Conservation (phyloP, 139 green algal genomes). For the Tetraselmis chui region DNA sequence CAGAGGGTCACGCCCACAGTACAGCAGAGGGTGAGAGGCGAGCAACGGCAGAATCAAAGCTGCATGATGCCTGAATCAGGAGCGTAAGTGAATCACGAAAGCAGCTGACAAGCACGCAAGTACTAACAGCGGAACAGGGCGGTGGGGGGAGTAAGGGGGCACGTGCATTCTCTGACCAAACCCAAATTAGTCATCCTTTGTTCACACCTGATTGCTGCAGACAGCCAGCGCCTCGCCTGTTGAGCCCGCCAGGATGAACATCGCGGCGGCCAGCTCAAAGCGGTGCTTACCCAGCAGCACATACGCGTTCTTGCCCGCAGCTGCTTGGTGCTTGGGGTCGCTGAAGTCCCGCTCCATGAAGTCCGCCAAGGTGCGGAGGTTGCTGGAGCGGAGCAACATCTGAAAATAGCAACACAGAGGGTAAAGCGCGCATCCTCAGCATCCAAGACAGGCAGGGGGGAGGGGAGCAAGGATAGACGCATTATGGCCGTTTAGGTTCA, state of each 20-base stretch:
- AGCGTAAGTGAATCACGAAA: no score
- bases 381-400: background rate
- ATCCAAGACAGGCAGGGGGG: no score
- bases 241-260: slow-evolving; percentile 74
- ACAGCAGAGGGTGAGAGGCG: background rate
- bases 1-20: slow-evolving; percentile 20
- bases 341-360: slow-evolving; percentile 78
- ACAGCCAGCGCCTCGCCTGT: background rate
- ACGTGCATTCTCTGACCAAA: no score
- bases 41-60: no score
- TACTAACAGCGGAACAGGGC: no score
- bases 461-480: no score
- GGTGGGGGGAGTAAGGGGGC: no score
- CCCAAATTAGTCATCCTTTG: slow-evolving; percentile 47
- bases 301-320: slow-evolving; percentile 87
- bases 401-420: no score
- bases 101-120: no score
- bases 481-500: no score
- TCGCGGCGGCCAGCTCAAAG: slow-evolving; percentile 67
- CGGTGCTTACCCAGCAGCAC: slow-evolving; percentile 80
- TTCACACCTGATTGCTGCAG: slow-evolving; percentile 33
- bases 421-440: no score
- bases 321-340: slow-evolving; percentile 29
- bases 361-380: slow-evolving; percentile 42
- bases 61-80: no score